These are phyloP conservation scores for Alternaria dauci DNA, from an alignment of 2,329 filamentous ascomycete genomes.

Conservation along the genomic window DNA sequence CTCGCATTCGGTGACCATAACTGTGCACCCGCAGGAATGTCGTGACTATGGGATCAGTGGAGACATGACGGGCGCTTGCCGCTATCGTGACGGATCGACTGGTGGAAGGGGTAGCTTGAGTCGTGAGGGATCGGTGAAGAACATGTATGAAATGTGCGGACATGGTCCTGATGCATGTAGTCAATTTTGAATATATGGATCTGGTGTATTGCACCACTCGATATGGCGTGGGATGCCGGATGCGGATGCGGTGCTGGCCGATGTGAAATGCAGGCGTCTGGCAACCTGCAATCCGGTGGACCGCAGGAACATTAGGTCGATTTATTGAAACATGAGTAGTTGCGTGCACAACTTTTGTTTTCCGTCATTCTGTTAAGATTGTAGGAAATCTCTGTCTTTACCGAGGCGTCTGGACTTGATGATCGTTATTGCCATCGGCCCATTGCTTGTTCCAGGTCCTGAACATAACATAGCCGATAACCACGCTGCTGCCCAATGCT, in stretches of 20 bases:
- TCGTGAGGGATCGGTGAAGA: background rate
- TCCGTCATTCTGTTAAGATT: background rate
- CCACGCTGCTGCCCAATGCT: no score
- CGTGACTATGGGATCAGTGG: constrained; percentile 4
- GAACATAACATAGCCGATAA: background rate
- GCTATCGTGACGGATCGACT: background rate
- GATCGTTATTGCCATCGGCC: background rate
- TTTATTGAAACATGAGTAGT: background rate
- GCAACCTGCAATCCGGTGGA: background rate
- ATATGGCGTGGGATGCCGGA: background rate
- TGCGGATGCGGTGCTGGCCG: background rate
- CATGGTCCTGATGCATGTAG: background rate
- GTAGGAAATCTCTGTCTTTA: background rate
- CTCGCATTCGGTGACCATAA: constrained; percentile 10
- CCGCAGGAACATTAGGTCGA: background rate
- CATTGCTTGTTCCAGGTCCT: background rate
- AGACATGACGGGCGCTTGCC: constrained; percentile 6
- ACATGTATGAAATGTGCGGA: constrained; percentile 1
- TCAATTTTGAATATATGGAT: constrained; percentile 4
- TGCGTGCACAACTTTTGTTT: background rate
- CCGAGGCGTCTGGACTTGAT: background rate
- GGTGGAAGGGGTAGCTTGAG: background rate
- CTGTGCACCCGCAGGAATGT: constrained; percentile 17
- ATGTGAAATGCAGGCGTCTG: background rate
- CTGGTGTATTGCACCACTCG: background rate